These are phyloP conservation scores for Bipolaris cookei DNA, from an alignment of 2,329 filamentous ascomycete genomes.

Conservation along the genomic window DNA sequence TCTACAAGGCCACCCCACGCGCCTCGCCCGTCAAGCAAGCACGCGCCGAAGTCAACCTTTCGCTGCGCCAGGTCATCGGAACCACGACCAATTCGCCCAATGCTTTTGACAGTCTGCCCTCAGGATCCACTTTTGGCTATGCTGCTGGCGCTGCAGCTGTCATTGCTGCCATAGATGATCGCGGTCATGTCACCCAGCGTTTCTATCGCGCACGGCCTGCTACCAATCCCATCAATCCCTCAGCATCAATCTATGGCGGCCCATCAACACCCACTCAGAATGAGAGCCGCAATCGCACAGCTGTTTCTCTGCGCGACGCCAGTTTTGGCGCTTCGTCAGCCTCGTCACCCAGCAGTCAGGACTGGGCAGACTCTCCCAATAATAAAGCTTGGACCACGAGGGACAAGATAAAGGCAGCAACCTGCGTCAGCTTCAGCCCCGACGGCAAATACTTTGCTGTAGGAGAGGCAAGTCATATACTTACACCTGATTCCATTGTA, in stretches of 20 bases:
- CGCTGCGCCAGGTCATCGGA: conserved; percentile 84
- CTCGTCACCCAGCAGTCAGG: conserved; percentile 55
- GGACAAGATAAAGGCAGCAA: conserved; percentile 92
- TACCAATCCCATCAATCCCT: conserved; percentile 69
- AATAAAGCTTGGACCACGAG: conserved; percentile 84
- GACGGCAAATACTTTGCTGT: conserved; percentile 89
- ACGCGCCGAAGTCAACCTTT: conserved; percentile 61
- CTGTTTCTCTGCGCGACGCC: conserved; percentile 59
- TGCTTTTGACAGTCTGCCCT: conserved; percentile 81
- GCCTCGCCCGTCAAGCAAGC: conserved; percentile 63
- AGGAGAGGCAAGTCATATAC: conserved; percentile 68
- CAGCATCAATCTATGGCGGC: conserved; percentile 59
- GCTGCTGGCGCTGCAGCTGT: conserved; percentile 94
- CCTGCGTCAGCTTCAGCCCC: conserved; percentile 84
- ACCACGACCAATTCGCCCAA: conserved; percentile 85
- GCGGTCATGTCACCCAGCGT: conserved; percentile 71
- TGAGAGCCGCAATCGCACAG: conserved; percentile 65
- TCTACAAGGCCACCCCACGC: conserved; percentile 64
- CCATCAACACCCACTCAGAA: conserved; percentile 61
- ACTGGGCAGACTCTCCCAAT: conserved; percentile 63
- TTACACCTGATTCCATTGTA: not conserved
- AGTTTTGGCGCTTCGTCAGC: conserved; percentile 51
- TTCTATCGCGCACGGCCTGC: conserved; percentile 88
- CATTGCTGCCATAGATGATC: conserved; percentile 76
- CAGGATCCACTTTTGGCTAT: conserved; percentile 77